Percentiles rank a stretch among this genome's conserved stretches.
phyloP scores from a whole-genome alignment of 345 rosid genomes.

The Gossypioides kirkii region DNA sequence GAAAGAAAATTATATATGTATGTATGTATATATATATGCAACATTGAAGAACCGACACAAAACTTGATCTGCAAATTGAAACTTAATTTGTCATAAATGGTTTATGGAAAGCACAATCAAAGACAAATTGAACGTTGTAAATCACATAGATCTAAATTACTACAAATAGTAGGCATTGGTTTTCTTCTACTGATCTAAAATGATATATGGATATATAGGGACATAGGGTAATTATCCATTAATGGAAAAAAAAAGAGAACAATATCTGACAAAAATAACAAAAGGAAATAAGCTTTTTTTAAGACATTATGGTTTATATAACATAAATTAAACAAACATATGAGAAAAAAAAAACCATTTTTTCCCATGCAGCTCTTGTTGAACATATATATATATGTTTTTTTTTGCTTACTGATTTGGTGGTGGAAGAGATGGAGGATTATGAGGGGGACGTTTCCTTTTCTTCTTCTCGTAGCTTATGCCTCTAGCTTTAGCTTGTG shows the following conservation, averaged over 20 bases:
- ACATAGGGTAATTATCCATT: not conserved
- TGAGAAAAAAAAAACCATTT: not conserved
- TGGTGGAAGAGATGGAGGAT: conserved; percentile 30
- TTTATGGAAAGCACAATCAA: conserved; percentile 17
- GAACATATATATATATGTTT: not conserved
- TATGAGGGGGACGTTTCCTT: conserved; percentile 59
- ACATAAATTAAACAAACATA: not conserved
- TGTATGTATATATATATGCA: not conserved
- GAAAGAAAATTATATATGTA: not conserved
- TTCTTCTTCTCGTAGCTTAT: conserved; percentile 93
- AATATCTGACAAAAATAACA: not conserved
- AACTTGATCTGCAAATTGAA: conserved; percentile 27
- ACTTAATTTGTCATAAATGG: conserved; percentile 19
- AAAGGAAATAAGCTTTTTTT: not conserved
- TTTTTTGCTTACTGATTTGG: conserved; percentile 6
- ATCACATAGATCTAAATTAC: conserved; percentile 13
- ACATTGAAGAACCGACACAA: conserved; percentile 16
- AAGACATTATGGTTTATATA: not conserved
- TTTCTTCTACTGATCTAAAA: not conserved
- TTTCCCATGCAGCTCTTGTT: conserved; percentile 17
- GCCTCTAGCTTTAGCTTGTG: conserved; percentile 85
- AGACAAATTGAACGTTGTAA: conserved; percentile 13
- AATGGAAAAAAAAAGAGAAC: not conserved
- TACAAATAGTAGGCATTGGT: not conserved
- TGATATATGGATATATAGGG: not conserved